These are phyloP conservation scores for Mortierella sp. DNA, from an alignment of 371 early-diverging fungal species.

Conservation along the genomic window DNA sequence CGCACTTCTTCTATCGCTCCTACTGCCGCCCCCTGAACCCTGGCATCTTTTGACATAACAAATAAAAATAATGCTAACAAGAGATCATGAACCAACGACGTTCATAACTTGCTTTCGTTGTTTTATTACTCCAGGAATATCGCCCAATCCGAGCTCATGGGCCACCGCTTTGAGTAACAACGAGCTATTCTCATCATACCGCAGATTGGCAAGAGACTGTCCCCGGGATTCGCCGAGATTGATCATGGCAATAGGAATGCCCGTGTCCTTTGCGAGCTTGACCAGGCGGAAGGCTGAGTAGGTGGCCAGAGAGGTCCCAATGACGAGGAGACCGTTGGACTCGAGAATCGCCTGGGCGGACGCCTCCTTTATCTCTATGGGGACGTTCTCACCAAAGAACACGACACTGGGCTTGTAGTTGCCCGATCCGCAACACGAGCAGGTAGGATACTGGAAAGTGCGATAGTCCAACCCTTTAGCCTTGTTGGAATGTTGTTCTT, in stretches of 20 bases:
- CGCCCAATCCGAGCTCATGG: constrained; percentile 26
- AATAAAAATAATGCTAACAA: neutral
- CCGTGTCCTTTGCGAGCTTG: constrained; percentile 68
- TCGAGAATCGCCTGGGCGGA: constrained; percentile 70
- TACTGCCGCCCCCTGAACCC: neutral
- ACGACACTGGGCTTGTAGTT: constrained; percentile 83
- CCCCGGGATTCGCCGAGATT: constrained; percentile 86
- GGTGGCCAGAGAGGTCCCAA: constrained; percentile 88
- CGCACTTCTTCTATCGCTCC: neutral
- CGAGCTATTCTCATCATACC: constrained; percentile 62
- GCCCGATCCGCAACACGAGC: constrained; percentile 71
- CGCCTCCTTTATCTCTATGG: constrained; percentile 58
- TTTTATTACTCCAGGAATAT: constrained; percentile 32
- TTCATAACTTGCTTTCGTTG: constrained; percentile 24
- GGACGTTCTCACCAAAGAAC: constrained; percentile 93
- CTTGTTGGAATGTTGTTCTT: constrained; percentile 9
- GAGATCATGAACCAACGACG: constrained; percentile 41
- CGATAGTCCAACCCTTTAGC: constrained; percentile 61
- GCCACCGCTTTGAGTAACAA: constrained; percentile 36
- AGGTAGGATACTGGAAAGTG: constrained; percentile 81
- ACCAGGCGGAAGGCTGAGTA: constrained; percentile 87
- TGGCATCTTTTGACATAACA: neutral
- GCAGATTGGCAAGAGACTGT: constrained; percentile 71
- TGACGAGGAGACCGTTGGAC: constrained; percentile 74
- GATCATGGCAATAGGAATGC: constrained; percentile 75